Conservation (phyloP, 1,284 basidiomycete species). For the Moesziomyces sp. region DNA sequence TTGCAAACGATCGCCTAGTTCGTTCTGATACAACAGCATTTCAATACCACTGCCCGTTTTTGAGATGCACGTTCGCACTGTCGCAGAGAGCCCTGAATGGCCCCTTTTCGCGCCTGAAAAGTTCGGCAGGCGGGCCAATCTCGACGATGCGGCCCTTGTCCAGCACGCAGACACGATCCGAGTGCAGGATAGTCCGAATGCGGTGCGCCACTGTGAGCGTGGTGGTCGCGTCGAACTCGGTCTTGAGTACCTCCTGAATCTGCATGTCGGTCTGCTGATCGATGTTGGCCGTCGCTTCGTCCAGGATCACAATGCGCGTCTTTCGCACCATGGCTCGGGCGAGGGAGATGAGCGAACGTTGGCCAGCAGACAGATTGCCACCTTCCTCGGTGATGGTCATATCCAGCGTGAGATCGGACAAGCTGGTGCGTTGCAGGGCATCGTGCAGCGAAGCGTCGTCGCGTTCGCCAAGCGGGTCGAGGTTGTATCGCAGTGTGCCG, state of each 20-base stretch:
- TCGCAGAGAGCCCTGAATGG: constrained; percentile 23
- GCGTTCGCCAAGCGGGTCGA: constrained; percentile 79
- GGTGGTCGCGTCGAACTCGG: constrained; percentile 48
- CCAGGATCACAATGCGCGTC: constrained; percentile 33
- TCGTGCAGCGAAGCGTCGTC: constrained; percentile 66
- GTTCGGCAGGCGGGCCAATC: constrained; percentile 75
- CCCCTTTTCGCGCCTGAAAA: constrained; percentile 68
- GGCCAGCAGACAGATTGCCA: constrained; percentile 74
- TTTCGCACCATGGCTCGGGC: constrained; percentile 75
- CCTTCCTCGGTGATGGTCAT: constrained; percentile 86
- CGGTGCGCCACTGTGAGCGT: constrained; percentile 37
- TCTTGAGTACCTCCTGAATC: constrained; percentile 28
- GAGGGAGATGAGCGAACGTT: constrained; percentile 82
- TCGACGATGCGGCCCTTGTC: constrained; percentile 78
- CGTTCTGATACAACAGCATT: not conserved
- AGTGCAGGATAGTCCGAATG: constrained; percentile 28
- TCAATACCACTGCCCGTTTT: constrained; percentile 13
- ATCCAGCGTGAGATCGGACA: constrained; percentile 69
- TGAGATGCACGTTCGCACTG: constrained; percentile 9
- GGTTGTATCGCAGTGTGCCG: constrained; percentile 75
- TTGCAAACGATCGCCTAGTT: too few relatives aligned
- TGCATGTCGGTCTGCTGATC: constrained; percentile 59
- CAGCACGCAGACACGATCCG: constrained; percentile 80
- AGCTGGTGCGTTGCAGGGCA: constrained; percentile 60
- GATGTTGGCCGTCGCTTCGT: constrained; percentile 54